Percentiles rank a stretch among this genome's conserved stretches.
These are phyloP conservation scores for Venturia aucupariae DNA, from an alignment of 2,329 filamentous ascomycete species.

Conservation along the genomic window DNA sequence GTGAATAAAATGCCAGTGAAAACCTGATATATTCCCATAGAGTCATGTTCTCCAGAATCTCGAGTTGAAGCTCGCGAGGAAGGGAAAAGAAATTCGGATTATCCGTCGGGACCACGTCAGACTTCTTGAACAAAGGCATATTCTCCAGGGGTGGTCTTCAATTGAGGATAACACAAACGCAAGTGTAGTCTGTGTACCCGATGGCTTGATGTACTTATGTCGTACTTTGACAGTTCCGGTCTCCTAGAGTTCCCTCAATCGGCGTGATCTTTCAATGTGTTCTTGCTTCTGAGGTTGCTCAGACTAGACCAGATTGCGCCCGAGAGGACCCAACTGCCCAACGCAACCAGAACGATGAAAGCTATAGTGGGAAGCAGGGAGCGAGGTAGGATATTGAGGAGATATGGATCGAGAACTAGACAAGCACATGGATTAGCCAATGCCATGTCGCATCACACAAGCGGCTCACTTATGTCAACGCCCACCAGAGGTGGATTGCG, in stretches of 20 bases:
- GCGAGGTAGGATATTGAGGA: constrained; percentile 68
- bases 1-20: constrained; percentile 37
- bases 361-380: constrained; percentile 64
- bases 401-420: constrained; percentile 71
- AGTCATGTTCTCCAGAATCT: constrained; percentile 34
- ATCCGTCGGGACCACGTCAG: background rate
- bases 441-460: background rate
- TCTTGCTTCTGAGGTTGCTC: background rate
- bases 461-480: constrained; percentile 55
- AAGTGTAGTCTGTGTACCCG: background rate
- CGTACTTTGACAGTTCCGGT: background rate
- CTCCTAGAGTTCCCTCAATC: constrained; percentile 15
- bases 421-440: background rate
- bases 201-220: background rate
- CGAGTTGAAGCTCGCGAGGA: constrained; percentile 38
- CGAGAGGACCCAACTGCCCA: constrained; percentile 43
- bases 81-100: constrained; percentile 28
- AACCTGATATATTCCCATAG: constrained; percentile 36
- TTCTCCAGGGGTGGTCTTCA: background rate
- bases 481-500: constrained; percentile 59
- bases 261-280: constrained; percentile 14
- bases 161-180: background rate
- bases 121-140: background rate
- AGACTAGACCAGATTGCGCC: constrained; percentile 30
- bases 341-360: constrained; percentile 57